A percentile compares a stretch with the other conserved stretches of the same genome.
phyloP scores from a whole-genome alignment of 164 flowering plant species.

The Vitis amurensis region DNA sequence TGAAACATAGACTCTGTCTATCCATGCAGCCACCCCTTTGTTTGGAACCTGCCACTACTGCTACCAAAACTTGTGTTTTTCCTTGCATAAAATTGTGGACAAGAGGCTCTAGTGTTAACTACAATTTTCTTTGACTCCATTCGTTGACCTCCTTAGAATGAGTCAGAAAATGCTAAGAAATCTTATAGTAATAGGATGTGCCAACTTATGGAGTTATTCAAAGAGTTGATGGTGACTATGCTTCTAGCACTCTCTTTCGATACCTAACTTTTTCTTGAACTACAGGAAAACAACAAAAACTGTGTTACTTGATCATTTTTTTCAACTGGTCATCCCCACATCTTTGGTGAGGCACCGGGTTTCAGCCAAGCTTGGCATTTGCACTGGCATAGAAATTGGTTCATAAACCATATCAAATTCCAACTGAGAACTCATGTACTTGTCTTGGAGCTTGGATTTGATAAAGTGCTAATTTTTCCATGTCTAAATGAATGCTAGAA shows the following conservation, averaged over 20 bases:
- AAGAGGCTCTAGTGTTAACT: too few relatives aligned
- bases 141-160: too few relatives aligned
- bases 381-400: neutral
- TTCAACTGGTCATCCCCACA: too few relatives aligned
- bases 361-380: neutral
- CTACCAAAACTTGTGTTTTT: neutral
- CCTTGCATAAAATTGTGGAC: too few relatives aligned
- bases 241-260: too few relatives aligned
- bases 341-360: too few relatives aligned
- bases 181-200: neutral
- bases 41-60: neutral
- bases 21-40: neutral
- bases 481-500: neutral
- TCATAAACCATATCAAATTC: neutral
- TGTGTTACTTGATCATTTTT: too few relatives aligned
- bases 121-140: too few relatives aligned
- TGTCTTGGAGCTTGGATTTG: too few relatives aligned
- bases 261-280: neutral
- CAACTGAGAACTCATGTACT: neutral
- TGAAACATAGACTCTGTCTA: neutral
- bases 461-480: neutral
- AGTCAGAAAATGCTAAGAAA: too few relatives aligned
- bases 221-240: neutral
- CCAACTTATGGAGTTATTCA: neutral
- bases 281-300: neutral